Percentiles rank a stretch among this genome's conserved stretches.
Conservation (phyloP, 1,284 basidiomycete species). For the Ceratobasidium sp. region DNA sequence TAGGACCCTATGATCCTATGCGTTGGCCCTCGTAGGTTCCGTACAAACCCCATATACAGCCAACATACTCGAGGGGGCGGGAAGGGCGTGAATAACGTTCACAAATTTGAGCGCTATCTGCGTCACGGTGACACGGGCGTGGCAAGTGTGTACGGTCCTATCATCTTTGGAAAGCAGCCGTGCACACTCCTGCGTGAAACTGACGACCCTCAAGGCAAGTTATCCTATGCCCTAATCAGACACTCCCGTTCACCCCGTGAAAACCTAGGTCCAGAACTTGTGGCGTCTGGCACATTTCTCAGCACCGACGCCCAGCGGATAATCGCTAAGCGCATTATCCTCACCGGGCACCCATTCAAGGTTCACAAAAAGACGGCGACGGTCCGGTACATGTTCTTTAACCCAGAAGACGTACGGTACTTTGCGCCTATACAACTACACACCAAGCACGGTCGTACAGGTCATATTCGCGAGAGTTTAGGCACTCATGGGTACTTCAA, state of each 20-base stretch:
- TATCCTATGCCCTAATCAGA: background rate
- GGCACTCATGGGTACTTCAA: conserved; percentile 99
- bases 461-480: conserved; percentile 92
- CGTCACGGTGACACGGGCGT: conserved; percentile 83
- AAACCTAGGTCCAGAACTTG: conserved; percentile 76
- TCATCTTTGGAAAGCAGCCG: conserved; percentile 87
- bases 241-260: background rate
- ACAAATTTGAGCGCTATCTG: conserved; percentile 96
- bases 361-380: conserved; percentile 98
- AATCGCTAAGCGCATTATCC: conserved; percentile 90
- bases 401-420: conserved; percentile 90
- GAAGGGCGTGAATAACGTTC: conserved; percentile 93
- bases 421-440: conserved; percentile 93
- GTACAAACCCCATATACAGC: conserved; percentile 89
- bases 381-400: conserved; percentile 99
- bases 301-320: conserved; percentile 92
- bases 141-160: conserved; percentile 89
- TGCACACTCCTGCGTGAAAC: conserved; percentile 79
- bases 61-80: conserved; percentile 91
- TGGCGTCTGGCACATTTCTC: conserved; percentile 90
- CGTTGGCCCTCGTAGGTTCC: conserved; percentile 86
- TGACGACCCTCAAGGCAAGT: conserved; percentile 67
- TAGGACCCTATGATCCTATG: conserved; percentile 91
- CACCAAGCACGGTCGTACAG: conserved; percentile 92
- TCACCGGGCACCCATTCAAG: conserved; percentile 97